phyloP scores from a whole-genome alignment of 768 basidiomycete genomes.

The Chiua virens region DNA sequence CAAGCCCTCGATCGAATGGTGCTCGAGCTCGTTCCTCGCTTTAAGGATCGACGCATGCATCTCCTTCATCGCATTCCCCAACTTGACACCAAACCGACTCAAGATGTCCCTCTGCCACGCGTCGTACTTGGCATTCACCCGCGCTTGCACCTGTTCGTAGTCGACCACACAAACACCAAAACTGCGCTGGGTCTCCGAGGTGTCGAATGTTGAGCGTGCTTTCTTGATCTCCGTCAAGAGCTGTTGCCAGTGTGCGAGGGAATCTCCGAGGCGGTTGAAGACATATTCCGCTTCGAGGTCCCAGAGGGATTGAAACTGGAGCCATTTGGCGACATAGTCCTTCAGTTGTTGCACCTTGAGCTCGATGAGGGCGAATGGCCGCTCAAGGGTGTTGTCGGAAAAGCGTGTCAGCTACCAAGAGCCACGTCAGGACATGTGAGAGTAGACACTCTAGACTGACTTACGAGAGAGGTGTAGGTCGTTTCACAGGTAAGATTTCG shows the following conservation, averaged over 20 bases:
- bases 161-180: slow-evolving; percentile 95
- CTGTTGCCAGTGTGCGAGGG: slow-evolving; percentile 91
- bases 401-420: slow-evolving; percentile 66
- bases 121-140: slow-evolving; percentile 98
- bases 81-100: slow-evolving; percentile 87
- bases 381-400: slow-evolving; percentile 68
- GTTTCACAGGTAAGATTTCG: slow-evolving; percentile 61
- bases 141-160: slow-evolving; percentile 96
- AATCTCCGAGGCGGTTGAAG: slow-evolving; percentile 93
- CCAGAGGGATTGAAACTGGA: slow-evolving; percentile 99
- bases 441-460: slow-evolving; percentile 21
- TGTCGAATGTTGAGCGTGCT: slow-evolving; percentile 96
- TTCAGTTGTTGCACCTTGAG: slow-evolving; percentile 82
- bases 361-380: slow-evolving; percentile 86
- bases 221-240: slow-evolving; percentile 97
- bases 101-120: slow-evolving; percentile 96
- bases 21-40: slow-evolving; percentile 92
- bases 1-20: slow-evolving; percentile 92
- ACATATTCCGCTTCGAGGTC: slow-evolving; percentile 97
- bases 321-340: slow-evolving; percentile 95
- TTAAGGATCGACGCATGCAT: slow-evolving; percentile 92
- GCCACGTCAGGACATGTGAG: slow-evolving; percentile 23
- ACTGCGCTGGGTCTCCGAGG: slow-evolving; percentile 86
- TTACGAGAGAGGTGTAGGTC: slow-evolving; percentile 80
- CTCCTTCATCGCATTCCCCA: slow-evolving; percentile 96